These are phyloP conservation scores for Mortierella sp. DNA, from an alignment of 371 early-diverging fungal species.

Conservation along the genomic window DNA sequence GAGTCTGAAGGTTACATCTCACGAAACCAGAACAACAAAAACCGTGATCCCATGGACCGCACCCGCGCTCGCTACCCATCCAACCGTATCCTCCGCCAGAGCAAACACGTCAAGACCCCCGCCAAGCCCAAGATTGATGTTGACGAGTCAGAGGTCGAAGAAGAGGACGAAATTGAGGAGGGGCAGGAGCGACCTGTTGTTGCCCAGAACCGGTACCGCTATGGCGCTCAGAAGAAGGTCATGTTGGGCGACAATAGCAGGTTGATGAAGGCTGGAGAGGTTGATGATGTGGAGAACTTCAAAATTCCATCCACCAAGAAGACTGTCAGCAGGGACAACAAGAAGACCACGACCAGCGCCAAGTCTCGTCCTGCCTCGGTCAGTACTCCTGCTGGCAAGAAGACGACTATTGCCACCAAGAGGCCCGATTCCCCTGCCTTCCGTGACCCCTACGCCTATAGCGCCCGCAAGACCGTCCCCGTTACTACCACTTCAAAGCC, in stretches of 20 bases:
- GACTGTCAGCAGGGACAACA: neutral
- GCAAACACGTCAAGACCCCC: slow-evolving; percentile 16
- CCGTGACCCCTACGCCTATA: neutral
- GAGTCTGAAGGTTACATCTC: slow-evolving; percentile 7
- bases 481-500: neutral
- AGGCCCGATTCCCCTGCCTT: neutral
- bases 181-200: neutral
- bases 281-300: neutral
- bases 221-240: slow-evolving; percentile 11
- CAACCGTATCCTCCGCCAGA: slow-evolving; percentile 22
- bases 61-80: slow-evolving; percentile 12
- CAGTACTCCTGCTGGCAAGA: neutral
- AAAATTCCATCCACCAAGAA: neutral
- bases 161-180: neutral
- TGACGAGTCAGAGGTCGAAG: neutral
- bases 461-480: neutral
- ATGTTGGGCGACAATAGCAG: neutral
- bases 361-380: neutral
- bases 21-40: neutral
- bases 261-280: neutral
- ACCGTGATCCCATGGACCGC: slow-evolving; percentile 6
- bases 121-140: neutral
- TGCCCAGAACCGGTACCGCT: slow-evolving; percentile 6
- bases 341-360: neutral
- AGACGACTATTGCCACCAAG: neutral